A percentile compares a stretch with the other conserved stretches of the same genome.
Conservation (phyloP, 257 asterid species). For the Plantago ovata region DNA sequence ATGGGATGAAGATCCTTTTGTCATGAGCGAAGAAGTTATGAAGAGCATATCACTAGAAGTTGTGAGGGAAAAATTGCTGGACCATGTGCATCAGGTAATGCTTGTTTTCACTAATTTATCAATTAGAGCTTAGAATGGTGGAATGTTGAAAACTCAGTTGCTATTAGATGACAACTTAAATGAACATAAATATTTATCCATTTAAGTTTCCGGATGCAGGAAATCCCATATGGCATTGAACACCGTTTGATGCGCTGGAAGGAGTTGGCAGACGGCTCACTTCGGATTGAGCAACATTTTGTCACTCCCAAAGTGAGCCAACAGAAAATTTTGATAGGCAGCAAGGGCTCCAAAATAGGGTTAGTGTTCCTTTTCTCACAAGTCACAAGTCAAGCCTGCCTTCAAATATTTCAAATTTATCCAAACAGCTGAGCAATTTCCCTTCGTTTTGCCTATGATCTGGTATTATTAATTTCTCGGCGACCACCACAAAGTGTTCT, state of each 20-base stretch:
- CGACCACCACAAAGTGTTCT: neutral
- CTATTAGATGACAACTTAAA: neutral
- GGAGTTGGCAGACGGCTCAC: slow-evolving; percentile 86
- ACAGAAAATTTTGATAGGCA: slow-evolving; percentile 86
- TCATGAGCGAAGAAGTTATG: slow-evolving; percentile 87
- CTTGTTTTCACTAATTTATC: slow-evolving; percentile 11
- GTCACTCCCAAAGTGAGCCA: slow-evolving; percentile 89
- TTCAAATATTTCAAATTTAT: slow-evolving; percentile 3
- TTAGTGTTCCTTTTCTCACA: slow-evolving; percentile 26
- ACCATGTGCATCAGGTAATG: slow-evolving; percentile 87
- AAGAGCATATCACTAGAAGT: slow-evolving; percentile 87
- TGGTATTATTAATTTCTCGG: neutral
- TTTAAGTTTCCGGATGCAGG: slow-evolving; percentile 40
- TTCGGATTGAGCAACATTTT: slow-evolving; percentile 93
- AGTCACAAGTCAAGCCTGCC: neutral
- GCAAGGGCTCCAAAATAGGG: slow-evolving; percentile 88
- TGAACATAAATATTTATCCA: slow-evolving; percentile 1
- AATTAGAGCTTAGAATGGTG: slow-evolving; percentile 1
- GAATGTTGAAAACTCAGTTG: neutral
- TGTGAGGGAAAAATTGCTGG: slow-evolving; percentile 77
- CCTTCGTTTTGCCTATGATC: neutral
- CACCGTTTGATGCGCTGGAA: slow-evolving; percentile 92
- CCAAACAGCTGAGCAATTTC: slow-evolving; percentile 6
- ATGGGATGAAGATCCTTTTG: slow-evolving; percentile 94
- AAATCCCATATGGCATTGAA: slow-evolving; percentile 83